Percentiles rank a stretch among this genome's conserved stretches.
Conservation (phyloP, 345 rosid species). For the Passiflora organensis region DNA sequence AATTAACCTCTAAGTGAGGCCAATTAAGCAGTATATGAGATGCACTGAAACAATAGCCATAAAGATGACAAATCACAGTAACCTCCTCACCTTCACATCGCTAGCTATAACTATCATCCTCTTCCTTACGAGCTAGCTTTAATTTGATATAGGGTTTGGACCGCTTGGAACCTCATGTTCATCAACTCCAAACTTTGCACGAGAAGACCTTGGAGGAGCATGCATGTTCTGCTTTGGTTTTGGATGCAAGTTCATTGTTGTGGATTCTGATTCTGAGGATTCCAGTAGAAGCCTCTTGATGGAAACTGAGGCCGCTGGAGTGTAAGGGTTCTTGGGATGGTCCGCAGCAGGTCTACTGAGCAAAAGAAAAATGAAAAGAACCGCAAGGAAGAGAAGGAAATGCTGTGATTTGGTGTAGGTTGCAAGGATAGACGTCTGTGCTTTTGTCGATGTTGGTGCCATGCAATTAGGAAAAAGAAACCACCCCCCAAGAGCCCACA, state of each 20-base stretch:
- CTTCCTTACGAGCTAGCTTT: background rate
- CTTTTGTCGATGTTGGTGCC: constrained; percentile 48
- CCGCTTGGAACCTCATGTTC: constrained; percentile 89
- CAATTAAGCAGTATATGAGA: constrained; percentile 15
- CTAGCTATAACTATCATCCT: constrained; percentile 2
- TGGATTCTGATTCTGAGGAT: constrained; percentile 30
- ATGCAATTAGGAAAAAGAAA: constrained; percentile 56
- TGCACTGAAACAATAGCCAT: constrained; percentile 8
- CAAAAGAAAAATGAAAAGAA: constrained; percentile 36
- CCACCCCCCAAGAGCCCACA: constrained; percentile 91
- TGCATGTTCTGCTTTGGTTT: constrained; percentile 16
- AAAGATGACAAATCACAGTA: constrained; percentile 18
- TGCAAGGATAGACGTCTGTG: constrained; percentile 18
- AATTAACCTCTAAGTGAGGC: constrained; percentile 15
- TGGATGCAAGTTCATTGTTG: constrained; percentile 38
- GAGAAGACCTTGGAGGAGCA: constrained; percentile 15
- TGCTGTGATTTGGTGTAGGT: constrained; percentile 31
- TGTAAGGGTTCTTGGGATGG: constrained; percentile 13
- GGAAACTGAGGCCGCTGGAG: constrained; percentile 14
- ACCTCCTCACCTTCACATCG: constrained; percentile 5
- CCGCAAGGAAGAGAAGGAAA: constrained; percentile 31
- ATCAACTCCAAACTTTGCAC: constrained; percentile 40
- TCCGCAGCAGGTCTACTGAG: constrained; percentile 21
- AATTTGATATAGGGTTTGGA: constrained; percentile 83
- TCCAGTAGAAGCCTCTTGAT: constrained; percentile 46